Conservation (phyloP, 768 basidiomycete genomes). For the Panaeolus papilionaceus region DNA sequence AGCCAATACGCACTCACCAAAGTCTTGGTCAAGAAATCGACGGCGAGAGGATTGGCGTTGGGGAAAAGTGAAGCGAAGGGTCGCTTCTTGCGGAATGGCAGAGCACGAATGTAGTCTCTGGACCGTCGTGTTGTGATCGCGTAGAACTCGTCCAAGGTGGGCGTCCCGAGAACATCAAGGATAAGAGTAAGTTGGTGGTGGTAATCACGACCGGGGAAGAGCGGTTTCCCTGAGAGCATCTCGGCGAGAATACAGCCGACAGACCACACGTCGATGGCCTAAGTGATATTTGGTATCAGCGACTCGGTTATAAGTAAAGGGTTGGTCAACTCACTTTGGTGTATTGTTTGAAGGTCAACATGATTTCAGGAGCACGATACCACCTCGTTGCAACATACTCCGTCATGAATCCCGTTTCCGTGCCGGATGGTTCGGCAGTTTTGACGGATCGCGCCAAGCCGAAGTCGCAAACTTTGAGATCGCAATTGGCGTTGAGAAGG, state of each 20-base stretch:
- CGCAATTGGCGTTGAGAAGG: conserved; percentile 96
- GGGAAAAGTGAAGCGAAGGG: conserved; percentile 90
- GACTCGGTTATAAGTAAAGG: conserved; percentile 20
- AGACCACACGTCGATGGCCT: conserved; percentile 91
- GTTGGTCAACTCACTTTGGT: conserved; percentile 68
- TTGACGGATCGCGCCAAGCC: conserved; percentile 49
- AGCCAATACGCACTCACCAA: conserved; percentile 53
- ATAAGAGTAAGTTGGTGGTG: conserved; percentile 97
- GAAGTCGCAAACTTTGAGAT: conserved; percentile 87
- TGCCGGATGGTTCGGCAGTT: conserved; percentile 85
- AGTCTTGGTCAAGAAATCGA: conserved; percentile 78
- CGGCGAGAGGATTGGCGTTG: conserved; percentile 80
- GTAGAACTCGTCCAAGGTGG: conserved; percentile 97
- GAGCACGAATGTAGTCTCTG: conserved; percentile 92
- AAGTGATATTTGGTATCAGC: conserved; percentile 19
- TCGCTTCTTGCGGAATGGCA: conserved; percentile 90
- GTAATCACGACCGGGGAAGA: conserved; percentile 97
- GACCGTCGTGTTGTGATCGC: conserved; percentile 92
- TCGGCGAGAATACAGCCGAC: conserved; percentile 92
- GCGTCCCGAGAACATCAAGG: conserved; percentile 96
- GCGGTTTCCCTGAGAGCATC: conserved; percentile 95
- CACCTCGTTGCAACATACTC: conserved; percentile 98
- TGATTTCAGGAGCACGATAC: conserved; percentile 99
- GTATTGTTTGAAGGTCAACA: conserved; percentile 99
- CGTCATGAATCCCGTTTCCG: conserved; percentile 91